phyloP scores from a whole-genome alignment of 192 early-diverging fungal species.

The Entomortierella lignicola region DNA sequence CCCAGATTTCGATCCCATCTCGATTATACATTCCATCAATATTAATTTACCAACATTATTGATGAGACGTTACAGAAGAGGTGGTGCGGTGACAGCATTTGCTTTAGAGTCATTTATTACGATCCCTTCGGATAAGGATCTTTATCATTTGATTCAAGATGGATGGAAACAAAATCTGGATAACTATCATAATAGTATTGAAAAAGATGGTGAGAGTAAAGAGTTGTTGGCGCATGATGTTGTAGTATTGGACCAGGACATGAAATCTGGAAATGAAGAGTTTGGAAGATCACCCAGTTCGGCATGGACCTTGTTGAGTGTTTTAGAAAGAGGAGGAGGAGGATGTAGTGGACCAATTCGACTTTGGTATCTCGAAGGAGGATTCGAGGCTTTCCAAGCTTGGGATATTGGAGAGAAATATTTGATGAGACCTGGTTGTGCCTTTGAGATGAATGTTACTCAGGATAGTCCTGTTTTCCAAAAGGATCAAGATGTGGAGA shows the following conservation, averaged over 20 bases:
- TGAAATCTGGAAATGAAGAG: conserved; percentile 54
- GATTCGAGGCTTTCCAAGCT: conserved; percentile 59
- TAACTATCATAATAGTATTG: no score
- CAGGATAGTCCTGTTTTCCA: neutral
- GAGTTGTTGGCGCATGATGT: conserved; percentile 33
- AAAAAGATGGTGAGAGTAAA: no score
- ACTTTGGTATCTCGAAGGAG: conserved; percentile 60
- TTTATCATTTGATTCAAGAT: conserved; percentile 48
- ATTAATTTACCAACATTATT: conserved; percentile 66
- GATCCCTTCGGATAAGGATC: conserved; percentile 58
- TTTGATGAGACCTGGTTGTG: conserved; percentile 24
- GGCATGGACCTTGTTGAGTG: conserved; percentile 64
- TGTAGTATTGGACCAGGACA: conserved; percentile 63
- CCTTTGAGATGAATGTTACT: conserved; percentile 3
- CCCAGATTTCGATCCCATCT: conserved; percentile 40
- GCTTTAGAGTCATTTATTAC: conserved; percentile 65
- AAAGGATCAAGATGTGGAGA: conserved; percentile 13
- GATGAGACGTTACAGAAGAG: conserved; percentile 61
- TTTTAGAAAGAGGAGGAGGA: conserved; percentile 56
- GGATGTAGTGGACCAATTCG: conserved; percentile 24
- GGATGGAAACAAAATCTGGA: conserved; percentile 34
- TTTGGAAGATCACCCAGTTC: conserved; percentile 54
- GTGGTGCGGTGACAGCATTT: conserved; percentile 62
- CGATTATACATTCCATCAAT: conserved; percentile 59
- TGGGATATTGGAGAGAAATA: conserved; percentile 52